These are phyloP conservation scores for Citrus sp. DNA, from an alignment of 345 rosid genomes.

Conservation along the genomic window DNA sequence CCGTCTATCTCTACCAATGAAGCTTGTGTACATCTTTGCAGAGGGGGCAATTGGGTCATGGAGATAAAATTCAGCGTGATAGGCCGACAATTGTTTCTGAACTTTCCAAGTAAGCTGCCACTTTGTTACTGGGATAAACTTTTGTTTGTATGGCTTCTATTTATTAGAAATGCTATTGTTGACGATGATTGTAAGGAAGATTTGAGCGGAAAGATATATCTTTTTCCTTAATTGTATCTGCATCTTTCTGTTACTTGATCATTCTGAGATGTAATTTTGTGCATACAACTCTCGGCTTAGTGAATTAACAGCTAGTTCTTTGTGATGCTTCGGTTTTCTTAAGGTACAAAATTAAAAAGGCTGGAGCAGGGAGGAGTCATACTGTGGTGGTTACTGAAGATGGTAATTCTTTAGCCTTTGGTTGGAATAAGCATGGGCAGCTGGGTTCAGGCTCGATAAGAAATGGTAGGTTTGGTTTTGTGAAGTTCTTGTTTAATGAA, in stretches of 20 bases:
- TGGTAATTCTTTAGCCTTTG: constrained; percentile 80
- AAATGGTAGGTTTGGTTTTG: constrained; percentile 52
- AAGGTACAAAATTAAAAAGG: constrained; percentile 74
- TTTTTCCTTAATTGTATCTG: not conserved
- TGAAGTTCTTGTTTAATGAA: not conserved
- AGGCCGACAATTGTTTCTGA: constrained; percentile 91
- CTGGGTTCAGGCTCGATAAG: constrained; percentile 75
- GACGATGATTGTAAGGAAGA: not conserved
- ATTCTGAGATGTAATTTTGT: not conserved
- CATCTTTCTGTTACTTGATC: not conserved
- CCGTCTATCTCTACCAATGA: constrained; percentile 4
- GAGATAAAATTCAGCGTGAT: constrained; percentile 86
- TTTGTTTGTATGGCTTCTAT: not conserved
- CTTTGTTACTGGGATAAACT: not conserved
- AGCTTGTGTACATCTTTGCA: constrained; percentile 37
- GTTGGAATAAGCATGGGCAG: constrained; percentile 98
- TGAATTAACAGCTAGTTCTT: not conserved
- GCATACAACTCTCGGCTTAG: not conserved
- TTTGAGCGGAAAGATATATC: not conserved
- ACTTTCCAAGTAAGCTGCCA: constrained; percentile 66
- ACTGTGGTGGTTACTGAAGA: constrained; percentile 78
- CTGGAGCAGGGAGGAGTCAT: constrained; percentile 78
- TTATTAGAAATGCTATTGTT: not conserved
- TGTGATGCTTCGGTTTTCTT: constrained; percentile 1
- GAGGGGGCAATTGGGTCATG: constrained; percentile 98